Evolutionary conservation across 257 asterid genomes (phyloP).

Genomic region (Eustoma russellianum): DNA sequence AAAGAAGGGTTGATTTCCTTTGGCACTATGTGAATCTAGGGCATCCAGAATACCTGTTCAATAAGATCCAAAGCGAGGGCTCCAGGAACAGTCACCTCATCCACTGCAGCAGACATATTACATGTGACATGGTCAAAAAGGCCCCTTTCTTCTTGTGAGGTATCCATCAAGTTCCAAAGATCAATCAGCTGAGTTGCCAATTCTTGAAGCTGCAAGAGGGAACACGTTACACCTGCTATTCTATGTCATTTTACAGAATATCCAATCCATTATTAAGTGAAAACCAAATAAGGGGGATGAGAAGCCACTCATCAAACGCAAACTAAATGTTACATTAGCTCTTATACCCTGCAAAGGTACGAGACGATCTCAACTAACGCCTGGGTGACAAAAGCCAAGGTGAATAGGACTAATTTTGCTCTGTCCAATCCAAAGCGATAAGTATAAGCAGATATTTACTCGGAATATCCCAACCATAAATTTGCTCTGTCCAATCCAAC

Average conservation of each 20-base stretch:
- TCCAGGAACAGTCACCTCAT: slow-evolving; percentile 74
- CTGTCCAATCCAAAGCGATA: background rate
- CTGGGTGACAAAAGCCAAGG: background rate
- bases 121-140: slow-evolving; percentile 67
- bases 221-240: slow-evolving; percentile 3
- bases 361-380: too few relatives aligned
- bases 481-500: too few relatives aligned
- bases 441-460: background rate
- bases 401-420: background rate
- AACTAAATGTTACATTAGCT: background rate
- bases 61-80: slow-evolving; percentile 84
- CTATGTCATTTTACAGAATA: background rate
- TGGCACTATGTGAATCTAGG: background rate
- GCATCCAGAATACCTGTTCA: slow-evolving; percentile 50
- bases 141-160: slow-evolving; percentile 63
- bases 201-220: slow-evolving; percentile 80
- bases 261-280: background rate
- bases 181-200: slow-evolving; percentile 80
- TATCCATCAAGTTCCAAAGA: slow-evolving; percentile 99
- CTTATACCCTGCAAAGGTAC: background rate
- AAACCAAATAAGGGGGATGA: background rate
- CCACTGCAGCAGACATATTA: slow-evolving; percentile 82
- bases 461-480: too few relatives aligned
- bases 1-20: background rate
- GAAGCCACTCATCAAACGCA: background rate